A percentile compares a stretch with the other conserved stretches of the same genome.
These are phyloP conservation scores for Mycena leptocephala DNA, from an alignment of 768 basidiomycete genomes.

Conservation along the genomic window DNA sequence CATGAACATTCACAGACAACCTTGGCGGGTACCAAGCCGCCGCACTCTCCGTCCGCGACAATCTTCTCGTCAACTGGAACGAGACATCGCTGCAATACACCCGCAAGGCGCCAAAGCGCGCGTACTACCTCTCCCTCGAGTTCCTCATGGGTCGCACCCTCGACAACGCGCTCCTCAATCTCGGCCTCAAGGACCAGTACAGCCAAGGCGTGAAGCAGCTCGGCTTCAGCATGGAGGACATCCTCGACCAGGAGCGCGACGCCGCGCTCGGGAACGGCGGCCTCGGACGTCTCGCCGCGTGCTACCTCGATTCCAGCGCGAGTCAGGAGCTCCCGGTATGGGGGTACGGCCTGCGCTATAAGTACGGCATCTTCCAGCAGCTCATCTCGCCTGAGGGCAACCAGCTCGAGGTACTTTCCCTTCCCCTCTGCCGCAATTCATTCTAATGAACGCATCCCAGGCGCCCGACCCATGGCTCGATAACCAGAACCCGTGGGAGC, in stretches of 20 bases:
- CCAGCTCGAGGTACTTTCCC: constrained; percentile 74
- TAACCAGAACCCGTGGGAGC: constrained; percentile 91
- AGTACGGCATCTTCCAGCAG: constrained; percentile 97
- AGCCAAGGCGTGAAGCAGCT: constrained; percentile 77
- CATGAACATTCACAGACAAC: constrained; percentile 62
- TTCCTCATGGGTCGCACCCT: constrained; percentile 90
- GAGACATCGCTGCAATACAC: constrained; percentile 84
- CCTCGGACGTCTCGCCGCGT: constrained; percentile 95
- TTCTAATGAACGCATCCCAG: constrained; percentile 33
- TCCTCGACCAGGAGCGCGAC: constrained; percentile 92
- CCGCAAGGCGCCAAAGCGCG: constrained; percentile 89
- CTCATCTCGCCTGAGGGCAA: constrained; percentile 89
- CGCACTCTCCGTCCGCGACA: constrained; percentile 90
- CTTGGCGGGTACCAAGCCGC: constrained; percentile 94
- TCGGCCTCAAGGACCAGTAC: constrained; percentile 88
- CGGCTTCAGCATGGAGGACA: constrained; percentile 92
- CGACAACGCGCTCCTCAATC: constrained; percentile 80
- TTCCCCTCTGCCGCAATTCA: neutral
- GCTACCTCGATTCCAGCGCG: constrained; percentile 95
- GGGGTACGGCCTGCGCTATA: constrained; percentile 96
- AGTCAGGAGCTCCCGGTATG: constrained; percentile 87
- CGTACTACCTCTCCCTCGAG: constrained; percentile 97
- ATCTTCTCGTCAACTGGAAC: constrained; percentile 93
- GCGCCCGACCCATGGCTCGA: constrained; percentile 96
- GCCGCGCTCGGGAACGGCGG: constrained; percentile 97